Evolutionary conservation across 345 rosid species (phyloP).

Genomic region (Euphorbia pulcherrima): DNA sequence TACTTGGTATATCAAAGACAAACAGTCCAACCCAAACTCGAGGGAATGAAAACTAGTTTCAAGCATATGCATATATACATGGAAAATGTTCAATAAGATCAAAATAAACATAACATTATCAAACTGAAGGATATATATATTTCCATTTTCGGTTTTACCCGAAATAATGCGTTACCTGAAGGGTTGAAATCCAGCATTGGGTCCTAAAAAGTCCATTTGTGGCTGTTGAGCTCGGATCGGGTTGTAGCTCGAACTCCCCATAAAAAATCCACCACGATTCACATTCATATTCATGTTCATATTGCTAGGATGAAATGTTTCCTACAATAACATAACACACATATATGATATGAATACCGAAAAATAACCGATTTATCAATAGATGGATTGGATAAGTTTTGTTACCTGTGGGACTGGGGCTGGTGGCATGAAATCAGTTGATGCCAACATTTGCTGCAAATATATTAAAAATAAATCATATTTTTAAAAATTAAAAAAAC

Average conservation of each 20-base stretch:
- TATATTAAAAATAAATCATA: neutral
- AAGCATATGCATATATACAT: no score
- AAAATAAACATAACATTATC: no score
- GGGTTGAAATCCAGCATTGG: neutral
- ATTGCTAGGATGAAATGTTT: neutral
- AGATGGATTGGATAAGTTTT: no score
- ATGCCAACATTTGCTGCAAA: slow-evolving; percentile 2
- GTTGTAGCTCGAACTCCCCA: slow-evolving; percentile 3
- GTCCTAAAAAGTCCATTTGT: neutral
- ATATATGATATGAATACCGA: neutral
- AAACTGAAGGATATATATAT: neutral
- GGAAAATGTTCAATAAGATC: no score
- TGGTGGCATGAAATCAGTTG: neutral
- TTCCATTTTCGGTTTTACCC: no score
- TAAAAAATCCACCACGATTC: neutral
- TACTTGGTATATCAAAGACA: neutral
- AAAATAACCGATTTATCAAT: no score
- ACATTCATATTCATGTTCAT: neutral
- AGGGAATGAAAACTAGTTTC: neutral
- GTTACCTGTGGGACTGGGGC: neutral
- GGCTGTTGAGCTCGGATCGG: neutral
- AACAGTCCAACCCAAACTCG: neutral
- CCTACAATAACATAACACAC: neutral
- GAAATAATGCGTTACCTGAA: slow-evolving; percentile 1
- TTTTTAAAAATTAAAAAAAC: neutral